Base-by-base conservation (phyloP, 257 asterid species). In the Solanum peruvianum region DNA sequence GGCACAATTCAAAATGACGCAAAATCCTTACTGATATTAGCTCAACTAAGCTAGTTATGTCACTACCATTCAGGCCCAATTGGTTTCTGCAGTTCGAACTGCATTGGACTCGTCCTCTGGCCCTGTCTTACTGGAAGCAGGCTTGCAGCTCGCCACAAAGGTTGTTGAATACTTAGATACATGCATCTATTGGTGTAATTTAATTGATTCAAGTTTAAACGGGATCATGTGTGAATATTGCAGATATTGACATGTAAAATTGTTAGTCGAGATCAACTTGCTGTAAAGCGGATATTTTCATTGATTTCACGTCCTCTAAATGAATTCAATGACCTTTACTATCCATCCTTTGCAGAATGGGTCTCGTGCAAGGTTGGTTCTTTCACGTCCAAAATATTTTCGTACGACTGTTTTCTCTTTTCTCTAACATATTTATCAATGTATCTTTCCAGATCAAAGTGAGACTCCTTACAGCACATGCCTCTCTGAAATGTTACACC, bases 311-410 rank as follows among this genome's bases (percentile, higher is more conserved):
- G 97, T 70, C 99, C 98, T 33, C 91, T 97, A 84, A 92, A 93
- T 89, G 99, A 97, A 89, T 97, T 97, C 93, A 93, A 92, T 85
- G 96, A 91, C 90, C 96, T 97, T 73, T 96, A 92, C 91, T 96
- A 93, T 91, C 99, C 99, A 77, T 97, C 99, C 85, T 97, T 94
- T 91, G 99, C 99, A 39, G 99, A 97, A 92, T 97, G 99, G 99
- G 99, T 96, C 90, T 95, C 98, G 72, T 96, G 99, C 98, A 97
- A 97, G 99, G 99, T 97, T 69, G 64, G 37, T 58, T 90, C 45
- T n/a, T 64, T 81, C 23, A 58, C 21, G 13, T 33, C 81, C 27
- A 33, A n/a, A 78, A 13, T 71, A 42, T 81, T 47, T 85, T n/a
- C 37, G 35, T 21, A 13, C 29, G 23, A n/a, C 77, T 60, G 12